phyloP scores from a whole-genome alignment of 768 basidiomycete species.

The Boletus vinaceobasis region DNA sequence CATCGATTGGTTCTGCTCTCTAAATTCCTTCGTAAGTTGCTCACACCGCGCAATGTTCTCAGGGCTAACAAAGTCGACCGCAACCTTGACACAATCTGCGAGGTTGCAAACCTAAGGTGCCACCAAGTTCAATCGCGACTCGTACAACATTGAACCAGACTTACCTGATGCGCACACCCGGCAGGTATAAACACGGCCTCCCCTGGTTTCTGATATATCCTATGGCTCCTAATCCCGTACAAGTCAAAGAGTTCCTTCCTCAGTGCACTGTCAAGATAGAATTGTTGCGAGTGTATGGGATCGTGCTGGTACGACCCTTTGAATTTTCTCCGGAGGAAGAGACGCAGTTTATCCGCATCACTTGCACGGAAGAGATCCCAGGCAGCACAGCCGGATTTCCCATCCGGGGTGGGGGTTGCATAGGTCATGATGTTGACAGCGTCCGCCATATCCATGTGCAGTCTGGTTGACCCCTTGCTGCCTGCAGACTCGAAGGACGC shows the following conservation, averaged over 20 bases:
- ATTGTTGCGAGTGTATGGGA: constrained; percentile 88
- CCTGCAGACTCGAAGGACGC: constrained; percentile 62
- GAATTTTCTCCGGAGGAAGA: constrained; percentile 67
- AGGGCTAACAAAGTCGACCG: constrained; percentile 91
- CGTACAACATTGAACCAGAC: constrained; percentile 15
- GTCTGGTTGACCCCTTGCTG: constrained; percentile 78
- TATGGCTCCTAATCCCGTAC: constrained; percentile 70
- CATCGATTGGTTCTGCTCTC: constrained; percentile 82
- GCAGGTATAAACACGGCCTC: constrained; percentile 96
- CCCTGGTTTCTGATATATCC: constrained; percentile 87
- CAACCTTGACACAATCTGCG: constrained; percentile 95
- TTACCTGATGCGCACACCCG: constrained; percentile 86
- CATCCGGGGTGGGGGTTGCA: constrained; percentile 55
- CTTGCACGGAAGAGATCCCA: constrained; percentile 90
- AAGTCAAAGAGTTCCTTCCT: constrained; percentile 65
- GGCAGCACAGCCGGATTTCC: constrained; percentile 70
- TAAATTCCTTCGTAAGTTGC: constrained; percentile 81
- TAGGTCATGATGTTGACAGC: constrained; percentile 90
- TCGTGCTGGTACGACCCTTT: constrained; percentile 58
- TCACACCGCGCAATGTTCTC: constrained; percentile 89
- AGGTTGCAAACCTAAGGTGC: constrained; percentile 76
- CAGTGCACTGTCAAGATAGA: constrained; percentile 73
- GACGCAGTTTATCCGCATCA: constrained; percentile 74
- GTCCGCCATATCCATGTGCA: constrained; percentile 95
- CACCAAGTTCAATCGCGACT: background rate